Evolutionary conservation across 257 asterid genomes (phyloP).

Genomic region (Coffea canephora): DNA sequence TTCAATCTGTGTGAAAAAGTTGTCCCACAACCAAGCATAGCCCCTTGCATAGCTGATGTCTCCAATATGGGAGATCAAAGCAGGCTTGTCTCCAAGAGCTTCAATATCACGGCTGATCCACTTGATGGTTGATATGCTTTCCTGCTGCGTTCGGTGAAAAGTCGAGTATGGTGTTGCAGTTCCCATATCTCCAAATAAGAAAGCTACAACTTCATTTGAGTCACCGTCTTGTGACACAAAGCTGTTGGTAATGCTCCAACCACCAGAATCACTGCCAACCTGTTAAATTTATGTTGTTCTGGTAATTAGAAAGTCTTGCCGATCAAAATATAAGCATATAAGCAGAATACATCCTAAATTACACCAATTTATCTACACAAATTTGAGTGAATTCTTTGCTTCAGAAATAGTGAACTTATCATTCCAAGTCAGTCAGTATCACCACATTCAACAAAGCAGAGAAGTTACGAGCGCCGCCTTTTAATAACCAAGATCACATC

Average conservation of each 20-base stretch:
- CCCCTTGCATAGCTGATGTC: conserved; percentile 98
- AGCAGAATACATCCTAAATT: not conserved
- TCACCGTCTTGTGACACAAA: conserved; percentile 59
- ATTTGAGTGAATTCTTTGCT: not conserved
- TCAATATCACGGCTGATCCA: conserved; percentile 82
- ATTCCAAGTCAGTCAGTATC: not conserved
- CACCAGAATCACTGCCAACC: conserved; percentile 85
- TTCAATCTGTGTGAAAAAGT: conserved; percentile 77
- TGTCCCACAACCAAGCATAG: conserved; percentile 93
- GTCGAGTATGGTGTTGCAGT: conserved; percentile 80
- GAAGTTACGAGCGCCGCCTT: too few species aligned
- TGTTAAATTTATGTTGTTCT: conserved; percentile 19
- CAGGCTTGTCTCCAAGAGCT: conserved; percentile 74
- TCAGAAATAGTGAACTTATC: not conserved
- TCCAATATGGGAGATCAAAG: conserved; percentile 85
- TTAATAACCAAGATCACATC: not conserved
- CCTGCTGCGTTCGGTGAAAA: conserved; percentile 66
- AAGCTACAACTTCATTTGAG: conserved; percentile 63
- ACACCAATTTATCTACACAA: not conserved
- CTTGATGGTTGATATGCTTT: conserved; percentile 72
- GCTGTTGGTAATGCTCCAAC: conserved; percentile 68
- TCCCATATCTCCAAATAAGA: conserved; percentile 97
- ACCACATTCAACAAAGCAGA: not conserved
- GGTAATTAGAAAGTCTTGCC: not conserved
- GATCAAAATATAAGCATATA: not conserved